Conservation (phyloP, 1,139 yeast species). For the Debaryomyces fabryi region DNA sequence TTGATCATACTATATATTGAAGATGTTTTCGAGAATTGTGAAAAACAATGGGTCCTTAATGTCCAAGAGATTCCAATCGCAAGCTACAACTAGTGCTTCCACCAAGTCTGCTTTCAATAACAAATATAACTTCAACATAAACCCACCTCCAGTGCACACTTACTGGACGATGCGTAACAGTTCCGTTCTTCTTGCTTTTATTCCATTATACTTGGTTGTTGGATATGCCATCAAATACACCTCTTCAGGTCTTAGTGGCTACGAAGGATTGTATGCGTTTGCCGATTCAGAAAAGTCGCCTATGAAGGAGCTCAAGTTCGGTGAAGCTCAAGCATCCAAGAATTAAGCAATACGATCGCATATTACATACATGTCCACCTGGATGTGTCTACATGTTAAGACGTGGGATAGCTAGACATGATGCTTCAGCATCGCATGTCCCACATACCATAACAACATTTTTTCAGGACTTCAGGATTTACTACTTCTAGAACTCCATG, state of each 20-base stretch:
- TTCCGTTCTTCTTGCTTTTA: slow-evolving; percentile 39
- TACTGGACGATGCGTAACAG: slow-evolving; percentile 50
- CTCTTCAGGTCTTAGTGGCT: slow-evolving; percentile 33
- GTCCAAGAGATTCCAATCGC: slow-evolving; percentile 38
- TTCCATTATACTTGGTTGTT: slow-evolving; percentile 40
- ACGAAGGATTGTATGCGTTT: slow-evolving; percentile 35
- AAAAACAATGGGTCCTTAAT: slow-evolving; percentile 17
- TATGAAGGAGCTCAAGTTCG: slow-evolving; percentile 38
- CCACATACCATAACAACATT: not conserved
- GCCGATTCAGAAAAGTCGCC: slow-evolving; percentile 46
- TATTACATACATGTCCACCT: not conserved
- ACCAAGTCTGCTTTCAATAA: slow-evolving; percentile 39
- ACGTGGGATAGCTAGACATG: not conserved
- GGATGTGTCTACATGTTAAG: not conserved
- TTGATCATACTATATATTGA: slow-evolving; percentile 6
- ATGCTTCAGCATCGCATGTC: not conserved
- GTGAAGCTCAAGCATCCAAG: slow-evolving; percentile 36
- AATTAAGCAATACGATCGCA: slow-evolving; percentile 1
- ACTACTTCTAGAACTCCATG: not conserved
- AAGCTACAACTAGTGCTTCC: slow-evolving; percentile 24
- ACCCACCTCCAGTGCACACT: slow-evolving; percentile 52
- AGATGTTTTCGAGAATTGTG: slow-evolving; percentile 33
- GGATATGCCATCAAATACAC: slow-evolving; percentile 39
- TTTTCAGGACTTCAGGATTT: not conserved
- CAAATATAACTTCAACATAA: slow-evolving; percentile 46